Conservation (phyloP, 805 yeast species). For the Candida suzukii region DNA sequence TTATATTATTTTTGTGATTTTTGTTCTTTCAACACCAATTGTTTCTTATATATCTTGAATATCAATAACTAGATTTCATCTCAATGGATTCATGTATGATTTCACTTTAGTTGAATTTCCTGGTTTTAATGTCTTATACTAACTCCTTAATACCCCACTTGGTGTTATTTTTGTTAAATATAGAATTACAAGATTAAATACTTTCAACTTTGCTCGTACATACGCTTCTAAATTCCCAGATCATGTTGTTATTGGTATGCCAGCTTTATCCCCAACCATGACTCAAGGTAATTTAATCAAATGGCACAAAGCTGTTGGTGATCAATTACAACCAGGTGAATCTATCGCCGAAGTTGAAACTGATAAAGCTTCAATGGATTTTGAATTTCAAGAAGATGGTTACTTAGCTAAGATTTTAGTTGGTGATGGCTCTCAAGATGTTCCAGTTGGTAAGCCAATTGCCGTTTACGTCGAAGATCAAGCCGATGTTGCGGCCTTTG, state of each 20-base stretch:
- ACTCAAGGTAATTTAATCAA: conserved; percentile 86
- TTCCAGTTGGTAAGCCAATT: conserved; percentile 92
- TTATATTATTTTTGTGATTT: too few species aligned
- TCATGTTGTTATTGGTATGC: conserved; percentile 92
- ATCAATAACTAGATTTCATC: too few species aligned
- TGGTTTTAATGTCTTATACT: not conserved
- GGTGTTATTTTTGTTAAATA: not conserved
- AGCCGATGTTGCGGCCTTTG: conserved; percentile 82
- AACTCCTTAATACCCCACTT: not conserved
- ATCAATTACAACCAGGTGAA: conserved; percentile 84
- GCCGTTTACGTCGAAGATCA: conserved; percentile 92
- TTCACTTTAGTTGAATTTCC: conserved; percentile 3
- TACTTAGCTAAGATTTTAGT: conserved; percentile 80
- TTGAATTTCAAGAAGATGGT: conserved; percentile 97
- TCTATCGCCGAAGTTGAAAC: conserved; percentile 95
- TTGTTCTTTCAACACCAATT: too few species aligned
- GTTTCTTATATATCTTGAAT: conserved; percentile 1
- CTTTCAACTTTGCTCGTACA: conserved; percentile 14
- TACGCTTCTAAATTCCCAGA: conserved; percentile 23
- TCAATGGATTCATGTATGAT: too few species aligned
- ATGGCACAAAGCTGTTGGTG: conserved; percentile 91
- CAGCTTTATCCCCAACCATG: conserved; percentile 99
- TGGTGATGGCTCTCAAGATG: conserved; percentile 79
- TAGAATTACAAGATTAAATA: not conserved
- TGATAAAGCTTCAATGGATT: conserved; percentile 97